phyloP scores from a whole-genome alignment of 1,139 yeast species.

The Scheffersomyces titani region DNA sequence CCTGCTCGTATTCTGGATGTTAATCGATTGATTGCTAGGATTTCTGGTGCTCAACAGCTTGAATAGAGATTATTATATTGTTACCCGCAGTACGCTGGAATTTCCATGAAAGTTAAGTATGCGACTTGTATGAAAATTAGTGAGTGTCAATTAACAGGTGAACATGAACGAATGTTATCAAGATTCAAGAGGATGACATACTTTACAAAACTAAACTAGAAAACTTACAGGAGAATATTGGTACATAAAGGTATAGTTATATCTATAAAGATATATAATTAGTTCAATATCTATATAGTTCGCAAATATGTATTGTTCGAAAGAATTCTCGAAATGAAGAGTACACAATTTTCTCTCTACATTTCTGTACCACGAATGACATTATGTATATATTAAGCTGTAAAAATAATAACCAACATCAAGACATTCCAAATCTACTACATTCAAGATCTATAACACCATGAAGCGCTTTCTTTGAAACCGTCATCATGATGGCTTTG shows the following conservation, averaged over 20 bases:
- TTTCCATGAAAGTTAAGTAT: not conserved
- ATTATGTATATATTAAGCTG: not conserved
- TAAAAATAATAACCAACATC: not conserved
- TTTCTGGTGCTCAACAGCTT: not conserved
- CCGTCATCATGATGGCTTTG: not conserved
- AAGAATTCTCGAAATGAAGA: no score
- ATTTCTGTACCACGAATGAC: not conserved
- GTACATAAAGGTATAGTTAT: no score
- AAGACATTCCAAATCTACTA: not conserved
- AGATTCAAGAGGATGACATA: no score
- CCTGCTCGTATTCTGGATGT: not conserved
- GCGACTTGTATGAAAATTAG: not conserved
- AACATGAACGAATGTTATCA: not conserved
- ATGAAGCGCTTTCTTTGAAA: not conserved
- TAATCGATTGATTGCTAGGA: not conserved
- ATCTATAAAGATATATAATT: no score
- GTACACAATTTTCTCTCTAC: not conserved
- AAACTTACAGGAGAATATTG: no score
- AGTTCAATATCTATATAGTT: no score
- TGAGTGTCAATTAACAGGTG: not conserved
- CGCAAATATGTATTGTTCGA: no score
- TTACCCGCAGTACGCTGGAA: not conserved
- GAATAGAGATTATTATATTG: not conserved
- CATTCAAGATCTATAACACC: not conserved
- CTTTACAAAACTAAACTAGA: no score